phyloP scores from a whole-genome alignment of 495 filamentous ascomycete genomes.

The Thozetella sp. region DNA sequence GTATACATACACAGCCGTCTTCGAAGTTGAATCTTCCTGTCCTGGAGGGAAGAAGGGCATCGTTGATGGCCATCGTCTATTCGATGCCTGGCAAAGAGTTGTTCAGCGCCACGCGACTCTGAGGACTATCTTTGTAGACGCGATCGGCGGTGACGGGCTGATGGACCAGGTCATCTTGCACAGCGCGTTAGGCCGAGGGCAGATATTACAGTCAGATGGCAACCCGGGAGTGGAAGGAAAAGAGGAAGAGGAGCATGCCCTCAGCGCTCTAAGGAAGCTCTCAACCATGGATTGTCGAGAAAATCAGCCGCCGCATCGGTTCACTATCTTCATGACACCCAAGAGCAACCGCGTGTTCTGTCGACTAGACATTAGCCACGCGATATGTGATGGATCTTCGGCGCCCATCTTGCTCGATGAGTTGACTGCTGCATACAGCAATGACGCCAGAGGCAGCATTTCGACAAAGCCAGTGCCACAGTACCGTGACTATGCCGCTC shows the following conservation, averaged over 20 bases:
- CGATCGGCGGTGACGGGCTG: slow-evolving; percentile 18
- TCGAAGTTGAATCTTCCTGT: slow-evolving; percentile 35
- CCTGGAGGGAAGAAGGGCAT: not conserved
- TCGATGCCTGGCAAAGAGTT: slow-evolving; percentile 18
- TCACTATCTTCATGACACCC: slow-evolving; percentile 30
- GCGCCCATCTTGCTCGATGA: slow-evolving; percentile 15
- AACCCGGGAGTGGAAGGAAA: slow-evolving; percentile 25
- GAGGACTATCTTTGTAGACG: slow-evolving; percentile 34
- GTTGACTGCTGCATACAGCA: slow-evolving; percentile 6
- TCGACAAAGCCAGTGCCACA: slow-evolving; percentile 6
- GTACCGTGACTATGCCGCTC: slow-evolving; percentile 16
- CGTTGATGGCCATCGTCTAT: slow-evolving; percentile 4
- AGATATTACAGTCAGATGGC: slow-evolving; percentile 43
- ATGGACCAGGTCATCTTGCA: slow-evolving; percentile 20
- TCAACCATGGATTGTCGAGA: slow-evolving; percentile 10
- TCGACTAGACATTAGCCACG: slow-evolving; percentile 54
- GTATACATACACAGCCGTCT: slow-evolving; percentile 55
- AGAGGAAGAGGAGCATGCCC: not conserved
- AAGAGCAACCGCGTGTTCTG: slow-evolving; percentile 24
- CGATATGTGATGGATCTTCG: slow-evolving; percentile 20
- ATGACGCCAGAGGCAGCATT: not conserved
- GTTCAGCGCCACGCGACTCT: slow-evolving; percentile 36
- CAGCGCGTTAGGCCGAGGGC: slow-evolving; percentile 29
- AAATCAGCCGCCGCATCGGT: slow-evolving; percentile 41
- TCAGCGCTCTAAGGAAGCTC: slow-evolving; percentile 3